Evolutionary conservation across 192 early-diverging fungal genomes (phyloP).

Genomic region (Entomortierella beljakovae): DNA sequence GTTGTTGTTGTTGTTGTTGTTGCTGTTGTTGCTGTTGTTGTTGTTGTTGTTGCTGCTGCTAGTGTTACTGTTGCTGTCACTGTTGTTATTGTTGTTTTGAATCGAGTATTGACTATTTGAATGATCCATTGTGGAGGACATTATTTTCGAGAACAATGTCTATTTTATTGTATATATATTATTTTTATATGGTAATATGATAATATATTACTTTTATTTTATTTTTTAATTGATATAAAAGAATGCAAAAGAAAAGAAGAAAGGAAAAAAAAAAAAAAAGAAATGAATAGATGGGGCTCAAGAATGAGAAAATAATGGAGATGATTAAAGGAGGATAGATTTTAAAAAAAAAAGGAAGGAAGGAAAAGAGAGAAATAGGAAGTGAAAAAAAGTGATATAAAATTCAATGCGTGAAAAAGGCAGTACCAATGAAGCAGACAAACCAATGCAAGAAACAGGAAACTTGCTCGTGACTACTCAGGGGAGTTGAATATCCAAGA

Average conservation of each 20-base stretch:
- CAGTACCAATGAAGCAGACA: constrained; percentile 27
- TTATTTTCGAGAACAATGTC: constrained; percentile 1
- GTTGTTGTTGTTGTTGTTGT: constrained; percentile 7
- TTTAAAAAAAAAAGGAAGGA: not conserved
- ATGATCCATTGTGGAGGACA: constrained; percentile 28
- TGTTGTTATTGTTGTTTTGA: constrained; percentile 10
- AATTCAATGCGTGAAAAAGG: not conserved
- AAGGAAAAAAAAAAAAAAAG: not conserved
- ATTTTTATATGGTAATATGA: too few relatives aligned
- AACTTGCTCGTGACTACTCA: not conserved
- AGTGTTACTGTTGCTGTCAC: constrained; percentile 1
- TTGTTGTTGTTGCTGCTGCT: not conserved
- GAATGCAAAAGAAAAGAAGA: not conserved
- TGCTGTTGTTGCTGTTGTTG: constrained; percentile 14
- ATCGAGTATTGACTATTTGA: not conserved
- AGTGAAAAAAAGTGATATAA: not conserved
- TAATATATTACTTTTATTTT: too few relatives aligned
- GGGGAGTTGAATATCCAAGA: too few relatives aligned
- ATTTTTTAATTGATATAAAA: not conserved
- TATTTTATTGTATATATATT: too few relatives aligned
- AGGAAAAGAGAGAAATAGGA: not conserved
- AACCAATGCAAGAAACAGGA: constrained; percentile 45
- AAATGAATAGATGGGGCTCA: not conserved
- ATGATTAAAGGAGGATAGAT: not conserved
- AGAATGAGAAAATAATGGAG: not conserved